phyloP scores from a whole-genome alignment of 306 rosid species.

The Prinsepia uniflora region DNA sequence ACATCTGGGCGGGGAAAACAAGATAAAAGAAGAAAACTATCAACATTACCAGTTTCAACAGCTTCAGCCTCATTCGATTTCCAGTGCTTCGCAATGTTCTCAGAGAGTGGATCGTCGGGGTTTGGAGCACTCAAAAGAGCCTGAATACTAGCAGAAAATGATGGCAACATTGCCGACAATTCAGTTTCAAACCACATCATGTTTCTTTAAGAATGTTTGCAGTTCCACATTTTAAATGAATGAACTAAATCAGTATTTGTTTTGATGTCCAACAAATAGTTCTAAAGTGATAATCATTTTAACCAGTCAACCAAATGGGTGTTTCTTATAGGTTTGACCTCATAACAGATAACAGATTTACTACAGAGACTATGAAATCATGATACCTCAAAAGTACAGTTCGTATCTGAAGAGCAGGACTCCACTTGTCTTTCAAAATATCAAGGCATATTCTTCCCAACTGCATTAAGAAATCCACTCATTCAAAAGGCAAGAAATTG shows the following conservation, averaged over 20 bases:
- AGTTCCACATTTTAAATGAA: background rate
- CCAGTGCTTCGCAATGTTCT: constrained; percentile 98
- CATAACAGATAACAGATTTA: background rate
- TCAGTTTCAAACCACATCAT: constrained; percentile 1
- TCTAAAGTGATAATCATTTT: background rate
- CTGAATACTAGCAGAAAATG: constrained; percentile 57
- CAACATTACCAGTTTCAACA: constrained; percentile 78
- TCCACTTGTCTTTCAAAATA: constrained; percentile 90
- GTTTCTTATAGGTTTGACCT: background rate
- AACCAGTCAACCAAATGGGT: background rate
- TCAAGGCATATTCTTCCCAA: constrained; percentile 94
- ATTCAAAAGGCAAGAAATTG: constrained; percentile 10
- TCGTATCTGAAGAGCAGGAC: constrained; percentile 88
- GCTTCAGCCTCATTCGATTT: constrained; percentile 87
- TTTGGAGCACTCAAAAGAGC: constrained; percentile 98
- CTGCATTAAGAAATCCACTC: constrained; percentile 33
- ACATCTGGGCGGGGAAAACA: background rate
- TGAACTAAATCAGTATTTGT: background rate
- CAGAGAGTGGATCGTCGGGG: constrained; percentile 97
- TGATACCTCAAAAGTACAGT: constrained; percentile 85
- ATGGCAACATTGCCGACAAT: background rate
- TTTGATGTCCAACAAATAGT: background rate
- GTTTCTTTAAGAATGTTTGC: background rate
- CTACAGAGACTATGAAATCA: background rate
- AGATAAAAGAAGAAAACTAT: background rate